These are phyloP conservation scores for Umbilicaria muhlenbergii DNA, from an alignment of 495 filamentous ascomycete species.

Conservation along the genomic window DNA sequence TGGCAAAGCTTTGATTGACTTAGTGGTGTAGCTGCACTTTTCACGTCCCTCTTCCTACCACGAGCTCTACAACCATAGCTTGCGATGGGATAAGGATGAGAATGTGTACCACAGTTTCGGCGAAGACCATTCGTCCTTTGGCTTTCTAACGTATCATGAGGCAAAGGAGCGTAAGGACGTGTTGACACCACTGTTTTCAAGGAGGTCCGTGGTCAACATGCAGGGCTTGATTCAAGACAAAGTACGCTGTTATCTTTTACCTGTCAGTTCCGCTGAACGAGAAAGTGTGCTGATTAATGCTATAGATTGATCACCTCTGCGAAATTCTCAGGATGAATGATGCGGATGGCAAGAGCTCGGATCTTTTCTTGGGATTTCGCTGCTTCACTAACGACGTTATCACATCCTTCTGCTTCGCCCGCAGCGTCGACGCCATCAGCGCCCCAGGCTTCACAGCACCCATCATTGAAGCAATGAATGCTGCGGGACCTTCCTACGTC, in stretches of 20 bases:
- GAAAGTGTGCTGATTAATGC: background rate
- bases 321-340: background rate
- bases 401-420: constrained; percentile 21
- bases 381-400: constrained; percentile 25
- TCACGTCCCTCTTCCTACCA: constrained; percentile 21
- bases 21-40: constrained; percentile 23
- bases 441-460: constrained; percentile 18
- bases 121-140: constrained; percentile 21
- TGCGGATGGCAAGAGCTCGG: background rate
- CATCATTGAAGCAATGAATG: constrained; percentile 18
- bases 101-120: constrained; percentile 20
- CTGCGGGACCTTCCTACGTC: constrained; percentile 2
- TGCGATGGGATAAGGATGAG: constrained; percentile 23
- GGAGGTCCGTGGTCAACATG: constrained; percentile 14
- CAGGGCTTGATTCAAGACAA: constrained; percentile 22
- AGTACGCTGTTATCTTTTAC: background rate
- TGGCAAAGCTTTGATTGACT: background rate
- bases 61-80: constrained; percentile 21
- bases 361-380: constrained; percentile 23
- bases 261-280: background rate
- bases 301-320: background rate
- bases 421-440: constrained; percentile 17
- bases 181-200: constrained; percentile 22
- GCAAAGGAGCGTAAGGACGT: constrained; percentile 23
- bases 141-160: constrained; percentile 16